Conservation (phyloP, 495 filamentous ascomycete species). For the Parmelia sp. region DNA sequence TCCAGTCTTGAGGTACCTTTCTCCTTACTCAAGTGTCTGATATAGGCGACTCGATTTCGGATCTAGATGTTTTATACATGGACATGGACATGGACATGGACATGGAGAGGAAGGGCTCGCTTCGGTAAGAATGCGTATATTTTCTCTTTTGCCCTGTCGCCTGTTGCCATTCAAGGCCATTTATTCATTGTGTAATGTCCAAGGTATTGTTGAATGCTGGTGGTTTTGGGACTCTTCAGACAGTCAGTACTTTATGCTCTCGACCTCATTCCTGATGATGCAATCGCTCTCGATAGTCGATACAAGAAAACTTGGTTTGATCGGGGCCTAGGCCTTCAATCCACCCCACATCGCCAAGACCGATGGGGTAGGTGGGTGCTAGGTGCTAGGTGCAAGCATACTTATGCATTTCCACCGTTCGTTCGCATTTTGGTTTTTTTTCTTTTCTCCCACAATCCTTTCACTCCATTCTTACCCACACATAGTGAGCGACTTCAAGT, state of each 20-base stretch:
- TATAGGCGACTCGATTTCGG: no score
- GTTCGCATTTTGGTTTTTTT: no score
- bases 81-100: no score
- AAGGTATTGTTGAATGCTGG: neutral
- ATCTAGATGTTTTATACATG: no score
- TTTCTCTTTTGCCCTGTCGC: no score
- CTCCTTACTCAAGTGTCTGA: neutral
- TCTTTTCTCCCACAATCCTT: neutral
- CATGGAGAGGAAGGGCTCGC: no score
- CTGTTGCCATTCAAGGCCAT: neutral
- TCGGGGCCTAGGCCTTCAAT: neutral
- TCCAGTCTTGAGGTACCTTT: neutral
- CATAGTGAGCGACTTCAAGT: slow-evolving; percentile 52
- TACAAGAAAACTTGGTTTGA: neutral
- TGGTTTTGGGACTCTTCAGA: no score
- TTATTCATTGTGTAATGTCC: neutral
- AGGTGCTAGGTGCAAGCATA: no score
- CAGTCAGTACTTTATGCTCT: neutral
- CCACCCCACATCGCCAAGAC: slow-evolving; percentile 2
- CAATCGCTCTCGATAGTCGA: neutral
- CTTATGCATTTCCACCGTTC: neutral
- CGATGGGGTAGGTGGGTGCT: neutral
- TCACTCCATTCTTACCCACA: neutral
- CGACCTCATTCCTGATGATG: neutral
- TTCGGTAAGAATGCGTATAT: no score